Evolutionary conservation across 495 filamentous ascomycete species (phyloP).

Genomic region (Lophiotrema nucula): DNA sequence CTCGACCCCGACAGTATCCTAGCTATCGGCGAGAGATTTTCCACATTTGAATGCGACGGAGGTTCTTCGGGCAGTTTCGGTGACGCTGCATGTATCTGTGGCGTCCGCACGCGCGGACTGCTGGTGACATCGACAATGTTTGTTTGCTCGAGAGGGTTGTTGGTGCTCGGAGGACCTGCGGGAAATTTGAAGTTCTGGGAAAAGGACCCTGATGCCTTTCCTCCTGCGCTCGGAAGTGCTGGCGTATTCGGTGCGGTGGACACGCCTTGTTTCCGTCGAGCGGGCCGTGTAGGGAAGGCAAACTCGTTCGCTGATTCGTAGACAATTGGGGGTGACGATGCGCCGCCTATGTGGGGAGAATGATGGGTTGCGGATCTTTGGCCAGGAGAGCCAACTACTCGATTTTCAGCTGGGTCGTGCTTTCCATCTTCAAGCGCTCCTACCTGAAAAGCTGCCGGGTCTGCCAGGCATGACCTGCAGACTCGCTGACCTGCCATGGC

Average conservation of each 20-base stretch:
- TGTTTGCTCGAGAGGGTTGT: constrained; percentile 19
- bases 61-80: constrained; percentile 41
- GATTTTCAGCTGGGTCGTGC: no score
- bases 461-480: constrained; percentile 66
- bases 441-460: constrained; percentile 28
- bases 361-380: constrained; percentile 28
- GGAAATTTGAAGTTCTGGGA: constrained; percentile 67
- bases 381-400: constrained; percentile 19
- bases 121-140: constrained; percentile 15
- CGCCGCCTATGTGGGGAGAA: constrained; percentile 28
- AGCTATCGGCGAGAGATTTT: constrained; percentile 55
- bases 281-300: constrained; percentile 24
- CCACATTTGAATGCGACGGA: constrained; percentile 17
- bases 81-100: constrained; percentile 35
- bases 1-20: constrained; percentile 73
- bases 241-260: constrained; percentile 33
- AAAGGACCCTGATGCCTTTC: constrained; percentile 44
- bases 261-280: constrained; percentile 40
- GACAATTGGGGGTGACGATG: constrained; percentile 24
- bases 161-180: constrained; percentile 43
- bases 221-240: constrained; percentile 38
- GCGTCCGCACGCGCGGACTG: constrained; percentile 22
- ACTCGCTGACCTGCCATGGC: constrained; percentile 80
- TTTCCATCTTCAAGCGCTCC: no score
- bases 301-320: constrained; percentile 29